Base-by-base conservation (phyloP, 352 stramenopile genomes). In the Phytophthora pseudosyringae region DNA sequence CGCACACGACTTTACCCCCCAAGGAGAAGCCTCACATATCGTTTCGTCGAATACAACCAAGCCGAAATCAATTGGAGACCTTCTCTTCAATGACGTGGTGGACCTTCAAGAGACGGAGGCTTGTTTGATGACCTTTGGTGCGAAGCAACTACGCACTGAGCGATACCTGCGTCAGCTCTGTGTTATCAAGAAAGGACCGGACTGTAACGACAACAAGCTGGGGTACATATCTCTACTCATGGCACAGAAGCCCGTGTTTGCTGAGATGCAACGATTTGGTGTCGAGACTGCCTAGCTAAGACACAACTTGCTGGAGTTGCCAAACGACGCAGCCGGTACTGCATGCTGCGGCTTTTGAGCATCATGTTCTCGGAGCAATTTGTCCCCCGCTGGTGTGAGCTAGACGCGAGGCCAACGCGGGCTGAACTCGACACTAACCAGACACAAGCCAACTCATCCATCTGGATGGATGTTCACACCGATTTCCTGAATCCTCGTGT, bases 221-320 rank as follows among this genome's bases (percentile, higher is more conserved):
- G 51, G 51, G 7, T 59, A 59, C 38, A n/a, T 59, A 0, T 9
- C 26, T 5, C 28, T 59, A 11, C 28, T 59, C 1, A 40, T 59
- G 51, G 11, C 40, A 33, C 51, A 43, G n/a, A 49, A 59, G 38
- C 38, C 15, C 12, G 26, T 26, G 16, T 33, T 59, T 41, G 8
- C 15, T 4, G 28, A 39, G 21, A 49, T 59, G 51, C 38, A 59
- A 8, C 25, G 4, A 10, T 18, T 57, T 10, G 39, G 39, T 18
- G 11, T 50, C 9, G 39, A 59, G 38, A 11, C 21, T 21, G 21
- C n/a, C n/a, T n/a, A n/a, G n/a, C n/a, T n/a, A n/a, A n/a, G n/a
- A n/a, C n/a, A n/a, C n/a, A n/a, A n/a, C n/a, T 21, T 21, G 21
- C 21, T 21, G 21, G 21, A 21, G 21, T 21, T 2, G 13, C 29